Evolutionary conservation across 1,139 yeast species (phyloP).

Genomic region (Pichia sp.): DNA sequence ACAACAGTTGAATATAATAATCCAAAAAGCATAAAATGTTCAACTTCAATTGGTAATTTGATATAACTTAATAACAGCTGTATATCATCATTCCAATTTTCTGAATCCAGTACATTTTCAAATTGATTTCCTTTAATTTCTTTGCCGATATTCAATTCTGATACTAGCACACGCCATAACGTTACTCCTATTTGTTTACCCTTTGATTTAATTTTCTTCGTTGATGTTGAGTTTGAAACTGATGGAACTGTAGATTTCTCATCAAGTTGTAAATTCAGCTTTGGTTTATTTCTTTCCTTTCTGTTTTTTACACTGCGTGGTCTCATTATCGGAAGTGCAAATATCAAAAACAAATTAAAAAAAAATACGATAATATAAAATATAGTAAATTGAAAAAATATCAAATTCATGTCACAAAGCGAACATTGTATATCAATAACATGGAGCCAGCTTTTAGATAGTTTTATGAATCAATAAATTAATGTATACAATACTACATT

Average conservation of each 20-base stretch:
- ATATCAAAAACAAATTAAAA: too few species aligned
- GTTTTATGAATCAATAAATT: too few species aligned
- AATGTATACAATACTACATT: too few species aligned
- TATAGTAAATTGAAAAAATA: too few species aligned
- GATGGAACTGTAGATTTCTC: too few species aligned
- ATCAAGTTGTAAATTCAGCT: not conserved
- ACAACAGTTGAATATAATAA: slow-evolving; percentile 70
- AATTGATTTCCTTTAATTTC: not conserved
- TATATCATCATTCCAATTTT: slow-evolving; percentile 21
- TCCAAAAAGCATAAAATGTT: slow-evolving; percentile 72
- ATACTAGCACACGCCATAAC: slow-evolving; percentile 10
- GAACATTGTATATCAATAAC: too few species aligned
- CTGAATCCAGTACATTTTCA: not conserved
- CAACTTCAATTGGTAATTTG: slow-evolving; percentile 61
- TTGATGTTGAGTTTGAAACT: too few species aligned
- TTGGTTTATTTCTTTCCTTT: not conserved
- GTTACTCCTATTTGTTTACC: slow-evolving; percentile 1
- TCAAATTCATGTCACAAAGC: too few species aligned
- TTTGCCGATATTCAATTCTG: slow-evolving; percentile 13
- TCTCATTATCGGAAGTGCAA: not conserved
- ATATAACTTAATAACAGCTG: slow-evolving; percentile 60
- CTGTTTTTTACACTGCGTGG: not conserved
- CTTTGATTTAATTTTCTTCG: not conserved
- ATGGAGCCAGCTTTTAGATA: too few species aligned
- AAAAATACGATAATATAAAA: too few species aligned